Evolutionary conservation across 306 rosid species (phyloP), one percentile per base, ranked within the genome.

Genomic region (Vigna reflexopilosa): DNA sequence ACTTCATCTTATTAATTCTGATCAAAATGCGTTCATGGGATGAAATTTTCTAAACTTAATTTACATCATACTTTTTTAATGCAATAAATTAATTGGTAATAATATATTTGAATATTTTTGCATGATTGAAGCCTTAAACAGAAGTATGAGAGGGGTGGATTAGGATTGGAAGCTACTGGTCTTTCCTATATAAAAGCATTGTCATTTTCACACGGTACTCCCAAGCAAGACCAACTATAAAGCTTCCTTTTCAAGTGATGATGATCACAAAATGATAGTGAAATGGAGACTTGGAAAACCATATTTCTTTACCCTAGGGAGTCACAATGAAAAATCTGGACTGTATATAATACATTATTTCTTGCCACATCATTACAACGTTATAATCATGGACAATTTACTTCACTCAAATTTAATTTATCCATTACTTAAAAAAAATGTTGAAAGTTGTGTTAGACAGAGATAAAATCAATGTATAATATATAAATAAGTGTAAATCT

Each of bases 171-270:
- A 78, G 85, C 47, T 74, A 80, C 63, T 56, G 71, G 67, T 70
- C 71, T 80, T 77, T 83, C 30, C 63, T 44, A 76, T 44, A 76
- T 11, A 77, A 81, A 82, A 83, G 81, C 62, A 58, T 61, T 26
- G 90, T 85, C 89, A 52, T 84, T 87, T 85, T 89, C 90, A 58
- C 42, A 45, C 30, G 52, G 86, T 42, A 42, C 47, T 87, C 75
- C 52, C 54, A 59, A 78, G 64, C 83, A 64, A 58, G 82, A 79
- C 89, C 90, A 90, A 86, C 82, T 83, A 87, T 79, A 88, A 93
- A 89, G 90, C 94, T 86, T 89, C 85, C 90, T 88, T 91, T 89
- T 83, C 86, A 86, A 89, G 91, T 68, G 88, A 88, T 80, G 81
- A 89, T 91, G 86, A 89, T 88, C 87, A 78, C 81, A 86, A 78